phyloP scores from a whole-genome alignment of 2,329 filamentous ascomycete genomes.

The Talaromyces sp. region DNA sequence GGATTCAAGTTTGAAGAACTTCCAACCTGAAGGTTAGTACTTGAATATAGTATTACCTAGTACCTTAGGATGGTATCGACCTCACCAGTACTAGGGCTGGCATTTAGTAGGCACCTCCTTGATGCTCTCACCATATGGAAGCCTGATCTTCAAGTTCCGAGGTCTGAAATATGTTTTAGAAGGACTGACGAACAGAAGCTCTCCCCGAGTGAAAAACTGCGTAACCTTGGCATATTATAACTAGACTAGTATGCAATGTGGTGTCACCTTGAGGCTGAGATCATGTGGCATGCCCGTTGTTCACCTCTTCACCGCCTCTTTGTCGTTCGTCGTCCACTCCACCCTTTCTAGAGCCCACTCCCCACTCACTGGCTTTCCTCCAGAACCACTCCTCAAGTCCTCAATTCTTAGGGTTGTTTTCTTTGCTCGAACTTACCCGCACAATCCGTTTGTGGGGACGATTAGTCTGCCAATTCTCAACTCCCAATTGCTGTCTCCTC shows the following conservation, averaged over 20 bases:
- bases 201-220: slow-evolving; percentile 5
- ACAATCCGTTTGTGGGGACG: slow-evolving; percentile 17
- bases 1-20: too few relatives aligned
- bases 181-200: neutral
- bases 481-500: slow-evolving; percentile 18
- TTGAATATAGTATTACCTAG: too few relatives aligned
- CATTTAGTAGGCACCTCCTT: neutral
- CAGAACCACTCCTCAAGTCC: slow-evolving; percentile 11
- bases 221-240: slow-evolving; percentile 2
- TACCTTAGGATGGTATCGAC: neutral
- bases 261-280: slow-evolving; percentile 25
- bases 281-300: slow-evolving; percentile 26
- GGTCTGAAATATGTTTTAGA: too few relatives aligned
- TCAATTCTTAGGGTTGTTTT: slow-evolving; percentile 7
- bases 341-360: slow-evolving; percentile 21
- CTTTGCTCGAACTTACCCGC: slow-evolving; percentile 4
- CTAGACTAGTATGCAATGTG: slow-evolving; percentile 4
- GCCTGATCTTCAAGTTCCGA: too few relatives aligned
- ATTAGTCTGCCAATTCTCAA: slow-evolving; percentile 14
- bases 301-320: slow-evolving; percentile 33
- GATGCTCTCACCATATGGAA: too few relatives aligned
- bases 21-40: too few relatives aligned
- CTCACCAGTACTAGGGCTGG: neutral
- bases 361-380: slow-evolving; percentile 16
- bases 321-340: slow-evolving; percentile 12